Base-by-base conservation (phyloP, 2,329 filamentous ascomycete genomes). In the Aspergillus sp. region DNA sequence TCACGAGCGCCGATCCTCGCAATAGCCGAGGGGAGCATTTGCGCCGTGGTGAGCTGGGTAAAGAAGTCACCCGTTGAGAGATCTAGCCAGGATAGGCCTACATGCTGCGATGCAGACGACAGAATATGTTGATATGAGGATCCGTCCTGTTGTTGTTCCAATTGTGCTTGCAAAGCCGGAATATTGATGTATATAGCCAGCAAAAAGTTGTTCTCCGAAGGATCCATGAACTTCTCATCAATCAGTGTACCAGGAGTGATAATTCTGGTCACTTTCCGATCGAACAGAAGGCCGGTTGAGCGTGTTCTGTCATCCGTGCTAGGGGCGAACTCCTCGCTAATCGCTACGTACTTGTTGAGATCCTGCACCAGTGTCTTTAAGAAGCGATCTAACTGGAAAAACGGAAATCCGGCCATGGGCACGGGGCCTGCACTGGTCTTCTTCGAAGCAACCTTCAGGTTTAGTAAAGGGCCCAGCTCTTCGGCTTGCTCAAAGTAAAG, bases 191-290 rank as follows among this genome's bases (percentile, higher is more conserved):
- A 86, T 52, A 98, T 84, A 42, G 91, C 89, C 73, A 98, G 85
- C 36, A 98, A 83, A 74, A 94, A 99, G 73, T 97, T 98, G 76
- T 95, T 97, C 69, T 91, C 87, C 72, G 90, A 94, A 1, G 92
- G 91, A 72, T 98, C 91, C 82, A 99, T 92, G 75, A 98, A 99
- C 68, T 92, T 93, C 77, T 99, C 95, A 75, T 99, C 95, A 65
- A 99, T 96, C 56, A 99, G 81, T 1, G 95, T 99, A 20, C 95
- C 95, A 1, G 95, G 92, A 0, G 95, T 98, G 70, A 99, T 87
- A 66, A 99, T 89, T 58, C 95, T 88, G 18, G 91, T 86, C 14
- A 99, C 92, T 66, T 83, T 87, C 26, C 95, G 89, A 72, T 96
- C 90, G 73, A 95, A 96, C 80, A 94, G 82, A 63, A 94, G 79